Conservation (phyloP, 169 alveolate species). For the Eimeria brunetti region DNA sequence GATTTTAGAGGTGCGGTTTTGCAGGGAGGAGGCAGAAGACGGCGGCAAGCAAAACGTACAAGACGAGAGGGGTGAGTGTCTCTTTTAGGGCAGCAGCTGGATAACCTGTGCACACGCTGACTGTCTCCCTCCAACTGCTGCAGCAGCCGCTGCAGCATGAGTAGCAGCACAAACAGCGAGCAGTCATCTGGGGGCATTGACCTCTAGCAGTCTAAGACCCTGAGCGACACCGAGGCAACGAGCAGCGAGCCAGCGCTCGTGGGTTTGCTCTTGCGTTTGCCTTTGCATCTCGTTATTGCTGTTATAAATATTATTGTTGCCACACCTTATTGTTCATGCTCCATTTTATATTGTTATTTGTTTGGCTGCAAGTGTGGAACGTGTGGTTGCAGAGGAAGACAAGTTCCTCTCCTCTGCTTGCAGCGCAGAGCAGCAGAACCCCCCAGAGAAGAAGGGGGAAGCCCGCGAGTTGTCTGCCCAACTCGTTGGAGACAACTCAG, state of each 20-base stretch:
- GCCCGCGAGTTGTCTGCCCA: constrained; percentile 9
- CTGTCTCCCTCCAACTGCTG: not conserved
- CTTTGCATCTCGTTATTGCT: not conserved
- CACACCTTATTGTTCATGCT: not conserved
- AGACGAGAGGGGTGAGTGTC: not conserved
- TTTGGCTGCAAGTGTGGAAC: not conserved
- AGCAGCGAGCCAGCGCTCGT: not conserved
- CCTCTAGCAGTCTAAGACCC: not conserved
- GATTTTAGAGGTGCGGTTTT: not conserved
- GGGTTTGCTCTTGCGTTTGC: not conserved
- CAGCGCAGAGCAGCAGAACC: not conserved
- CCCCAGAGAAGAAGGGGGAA: constrained; percentile 17
- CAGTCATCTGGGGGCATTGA: too few relatives aligned
- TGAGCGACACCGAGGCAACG: not conserved
- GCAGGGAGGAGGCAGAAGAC: not conserved
- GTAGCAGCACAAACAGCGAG: not conserved
- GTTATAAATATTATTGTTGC: not conserved
- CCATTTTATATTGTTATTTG: not conserved
- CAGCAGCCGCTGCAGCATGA: not conserved
- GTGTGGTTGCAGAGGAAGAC: not conserved
- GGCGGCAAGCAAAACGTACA: not conserved
- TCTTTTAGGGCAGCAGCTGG: not conserved
- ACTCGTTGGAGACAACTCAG: not conserved
- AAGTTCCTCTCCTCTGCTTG: not conserved
- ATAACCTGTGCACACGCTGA: not conserved